These are phyloP conservation scores for Psidium friedrichsthalianum DNA, from an alignment of 345 rosid species.

Conservation along the genomic window DNA sequence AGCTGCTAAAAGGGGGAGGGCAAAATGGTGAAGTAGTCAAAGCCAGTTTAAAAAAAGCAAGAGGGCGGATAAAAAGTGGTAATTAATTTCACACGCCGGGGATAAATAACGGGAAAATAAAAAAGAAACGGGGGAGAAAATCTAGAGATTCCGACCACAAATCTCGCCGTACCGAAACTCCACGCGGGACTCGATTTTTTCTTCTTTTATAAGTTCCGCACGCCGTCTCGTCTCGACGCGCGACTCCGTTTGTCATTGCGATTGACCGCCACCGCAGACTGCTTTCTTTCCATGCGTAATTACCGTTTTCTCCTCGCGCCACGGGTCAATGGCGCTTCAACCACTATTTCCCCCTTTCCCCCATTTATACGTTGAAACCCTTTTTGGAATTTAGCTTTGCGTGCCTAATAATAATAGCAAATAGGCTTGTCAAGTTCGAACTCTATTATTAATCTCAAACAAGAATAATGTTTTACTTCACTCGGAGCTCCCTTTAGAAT, in stretches of 20 bases:
- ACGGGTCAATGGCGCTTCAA: background rate
- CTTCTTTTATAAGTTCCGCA: accelerated
- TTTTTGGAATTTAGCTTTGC: too few relatives aligned
- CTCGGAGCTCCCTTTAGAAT: too few relatives aligned
- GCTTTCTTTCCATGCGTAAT: background rate
- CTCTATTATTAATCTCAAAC: background rate
- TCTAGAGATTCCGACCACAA: background rate
- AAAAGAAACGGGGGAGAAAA: background rate
- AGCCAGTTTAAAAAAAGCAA: background rate
- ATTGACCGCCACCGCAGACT: background rate
- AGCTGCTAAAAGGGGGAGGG: too few relatives aligned
- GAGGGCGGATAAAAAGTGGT: background rate
- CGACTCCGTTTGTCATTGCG: background rate
- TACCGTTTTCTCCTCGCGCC: background rate
- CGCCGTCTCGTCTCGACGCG: background rate
- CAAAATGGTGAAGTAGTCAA: background rate
- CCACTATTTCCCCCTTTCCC: background rate
- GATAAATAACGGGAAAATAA: background rate
- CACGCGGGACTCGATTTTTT: background rate
- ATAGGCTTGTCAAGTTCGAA: background rate
- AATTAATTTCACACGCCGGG: background rate
- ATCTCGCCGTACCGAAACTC: background rate
- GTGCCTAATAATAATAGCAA: too few relatives aligned
- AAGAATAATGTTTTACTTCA: too few relatives aligned
- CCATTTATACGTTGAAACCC: background rate